These are phyloP conservation scores for Schizopora paradoxa DNA, from an alignment of 1,284 basidiomycete species.

Conservation along the genomic window DNA sequence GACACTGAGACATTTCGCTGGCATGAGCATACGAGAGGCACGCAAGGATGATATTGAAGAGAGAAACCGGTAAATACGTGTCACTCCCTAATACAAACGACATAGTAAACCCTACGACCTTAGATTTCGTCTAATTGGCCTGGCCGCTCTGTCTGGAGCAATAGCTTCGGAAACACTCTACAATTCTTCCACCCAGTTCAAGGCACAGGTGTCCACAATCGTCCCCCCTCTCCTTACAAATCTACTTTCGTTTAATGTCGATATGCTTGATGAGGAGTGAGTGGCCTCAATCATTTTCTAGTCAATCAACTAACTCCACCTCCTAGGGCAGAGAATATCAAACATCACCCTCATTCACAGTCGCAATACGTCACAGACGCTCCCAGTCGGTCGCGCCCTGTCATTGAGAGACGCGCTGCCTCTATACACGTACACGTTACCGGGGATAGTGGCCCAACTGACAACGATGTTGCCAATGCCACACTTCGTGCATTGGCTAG, in stretches of 20 bases:
- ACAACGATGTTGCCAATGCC: conserved; percentile 68
- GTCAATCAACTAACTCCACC: conserved; percentile 15
- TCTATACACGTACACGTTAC: conserved; percentile 85
- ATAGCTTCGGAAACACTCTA: conserved; percentile 85
- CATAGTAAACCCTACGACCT: conserved; percentile 2
- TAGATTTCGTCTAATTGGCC: conserved; percentile 81
- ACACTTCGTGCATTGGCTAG: conserved; percentile 71
- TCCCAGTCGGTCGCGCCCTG: conserved; percentile 65
- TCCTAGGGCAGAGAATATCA: conserved; percentile 51
- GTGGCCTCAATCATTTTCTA: conserved; percentile 25
- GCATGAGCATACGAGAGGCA: conserved; percentile 46
- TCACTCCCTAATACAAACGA: conserved; percentile 9
- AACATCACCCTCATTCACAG: conserved; percentile 50
- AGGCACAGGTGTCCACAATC: conserved; percentile 66
- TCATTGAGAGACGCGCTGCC: conserved; percentile 74
- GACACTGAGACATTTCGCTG: conserved; percentile 64
- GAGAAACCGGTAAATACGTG: conserved; percentile 49
- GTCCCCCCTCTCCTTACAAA: conserved; percentile 73
- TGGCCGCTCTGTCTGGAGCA: conserved; percentile 78
- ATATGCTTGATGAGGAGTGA: conserved; percentile 65
- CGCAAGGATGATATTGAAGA: conserved; percentile 53
- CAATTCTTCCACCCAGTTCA: conserved; percentile 70
- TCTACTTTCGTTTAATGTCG: conserved; percentile 58
- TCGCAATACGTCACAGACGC: conserved; percentile 81
- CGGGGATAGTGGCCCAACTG: conserved; percentile 81